A percentile compares a stretch with the other conserved stretches of the same genome.
Conservation (phyloP, 2,329 filamentous ascomycete species). For the Monilinia polystroma region DNA sequence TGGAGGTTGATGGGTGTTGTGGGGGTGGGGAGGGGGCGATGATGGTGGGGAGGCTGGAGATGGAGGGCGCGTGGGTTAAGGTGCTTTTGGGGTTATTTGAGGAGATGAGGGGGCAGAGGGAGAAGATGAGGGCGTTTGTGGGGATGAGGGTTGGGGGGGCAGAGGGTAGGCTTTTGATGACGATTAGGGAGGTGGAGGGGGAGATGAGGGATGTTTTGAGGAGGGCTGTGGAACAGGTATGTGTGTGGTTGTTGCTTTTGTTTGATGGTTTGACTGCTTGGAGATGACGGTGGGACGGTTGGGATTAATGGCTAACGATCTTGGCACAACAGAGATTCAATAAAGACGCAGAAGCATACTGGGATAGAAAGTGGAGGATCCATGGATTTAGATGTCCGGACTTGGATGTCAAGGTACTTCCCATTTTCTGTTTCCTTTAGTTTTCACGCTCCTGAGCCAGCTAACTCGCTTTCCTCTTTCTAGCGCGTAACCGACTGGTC, state of each 20-base stretch:
- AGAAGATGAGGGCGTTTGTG: not conserved
- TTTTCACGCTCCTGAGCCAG: not conserved
- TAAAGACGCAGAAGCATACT: not conserved
- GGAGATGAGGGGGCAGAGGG: not conserved
- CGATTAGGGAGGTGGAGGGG: not conserved
- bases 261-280: no score
- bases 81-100: slow-evolving; percentile 2
- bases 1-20: slow-evolving; percentile 1
- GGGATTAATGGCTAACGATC: not conserved
- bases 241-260: not conserved
- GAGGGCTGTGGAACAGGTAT: not conserved
- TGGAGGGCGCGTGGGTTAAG: slow-evolving; percentile 9
- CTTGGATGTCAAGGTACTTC: not conserved
- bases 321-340: not conserved
- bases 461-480: not conserved
- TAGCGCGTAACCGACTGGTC: slow-evolving; percentile 7
- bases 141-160: not conserved
- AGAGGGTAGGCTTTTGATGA: not conserved
- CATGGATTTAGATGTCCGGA: not conserved
- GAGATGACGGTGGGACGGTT: no score
- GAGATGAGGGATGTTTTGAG: slow-evolving; percentile 7
- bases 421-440: not conserved
- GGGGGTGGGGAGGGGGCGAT: not conserved
- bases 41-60: not conserved
- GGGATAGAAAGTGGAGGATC: not conserved